A percentile compares a stretch with the other conserved stretches of the same genome.
Conservation (phyloP, 306 rosid species). For the Inga laurina region DNA sequence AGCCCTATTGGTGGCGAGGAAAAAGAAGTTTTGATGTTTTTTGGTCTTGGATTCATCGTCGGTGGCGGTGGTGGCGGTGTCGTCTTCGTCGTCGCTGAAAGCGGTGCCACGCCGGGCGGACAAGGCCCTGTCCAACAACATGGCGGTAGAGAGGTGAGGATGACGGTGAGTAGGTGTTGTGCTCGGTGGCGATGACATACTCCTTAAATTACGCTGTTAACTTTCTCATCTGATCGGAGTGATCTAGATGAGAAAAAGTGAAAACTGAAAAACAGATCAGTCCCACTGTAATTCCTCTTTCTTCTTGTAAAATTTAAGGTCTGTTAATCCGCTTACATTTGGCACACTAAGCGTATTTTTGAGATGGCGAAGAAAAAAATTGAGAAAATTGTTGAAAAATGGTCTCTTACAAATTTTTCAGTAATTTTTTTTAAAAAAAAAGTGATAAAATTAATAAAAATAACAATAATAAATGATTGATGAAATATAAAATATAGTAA, state of each 20-base stretch:
- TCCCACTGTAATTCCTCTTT: neutral
- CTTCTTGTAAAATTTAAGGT: neutral
- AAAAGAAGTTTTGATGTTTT: slow-evolving; percentile 51
- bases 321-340: too few species aligned
- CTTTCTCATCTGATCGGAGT: neutral
- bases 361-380: too few species aligned
- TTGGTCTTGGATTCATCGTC: slow-evolving; percentile 67
- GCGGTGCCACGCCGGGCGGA: slow-evolving; percentile 70
- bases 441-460: too few species aligned
- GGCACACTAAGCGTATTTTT: too few species aligned
- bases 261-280: neutral
- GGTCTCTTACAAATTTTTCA: too few species aligned
- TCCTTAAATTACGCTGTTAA: neutral
- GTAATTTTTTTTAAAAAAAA: too few species aligned
- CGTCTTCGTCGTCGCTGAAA: slow-evolving; percentile 43
- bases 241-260: neutral
- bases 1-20: slow-evolving; percentile 49
- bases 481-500: too few species aligned
- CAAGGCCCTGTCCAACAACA: slow-evolving; percentile 63
- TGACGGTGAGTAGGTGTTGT: slow-evolving; percentile 34
- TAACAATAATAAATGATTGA: too few species aligned
- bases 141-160: slow-evolving; percentile 30
- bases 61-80: slow-evolving; percentile 24
- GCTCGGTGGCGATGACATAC: slow-evolving; percentile 22
- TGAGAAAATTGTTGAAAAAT: too few species aligned